A percentile compares a stretch with the other conserved stretches of the same genome.
phyloP scores from a whole-genome alignment of 331 rosid genomes.

The Arachis monticola region DNA sequence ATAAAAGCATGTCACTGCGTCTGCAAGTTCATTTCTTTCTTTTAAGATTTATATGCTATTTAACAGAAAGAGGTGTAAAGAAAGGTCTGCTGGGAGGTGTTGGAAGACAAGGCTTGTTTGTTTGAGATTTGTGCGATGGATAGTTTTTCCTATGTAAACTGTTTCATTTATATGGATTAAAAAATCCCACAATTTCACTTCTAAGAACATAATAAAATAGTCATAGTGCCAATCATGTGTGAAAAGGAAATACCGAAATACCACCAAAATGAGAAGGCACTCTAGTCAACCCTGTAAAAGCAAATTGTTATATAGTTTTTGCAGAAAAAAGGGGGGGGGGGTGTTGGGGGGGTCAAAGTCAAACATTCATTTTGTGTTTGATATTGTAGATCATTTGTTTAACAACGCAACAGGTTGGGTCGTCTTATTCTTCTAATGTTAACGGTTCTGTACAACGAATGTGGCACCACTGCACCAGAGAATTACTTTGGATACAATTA shows the following conservation, averaged over 20 bases:
- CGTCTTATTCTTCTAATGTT: background rate
- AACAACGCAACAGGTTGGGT: background rate
- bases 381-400: background rate
- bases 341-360: no score
- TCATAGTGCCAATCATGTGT: constrained; percentile 9
- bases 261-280: background rate
- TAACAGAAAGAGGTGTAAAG: background rate
- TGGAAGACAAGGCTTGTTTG: background rate
- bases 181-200: constrained; percentile 3
- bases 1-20: background rate
- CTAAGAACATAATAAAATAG: background rate
- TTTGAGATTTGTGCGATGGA: constrained; percentile 33
- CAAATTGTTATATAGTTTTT: background rate
- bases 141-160: constrained; percentile 11
- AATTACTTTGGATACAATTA: background rate
- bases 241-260: background rate
- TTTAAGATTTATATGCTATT: background rate
- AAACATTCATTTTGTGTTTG: background rate
- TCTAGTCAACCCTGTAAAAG: constrained; percentile 1
- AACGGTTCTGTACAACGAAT: background rate
- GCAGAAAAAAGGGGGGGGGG: no score
- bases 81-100: background rate
- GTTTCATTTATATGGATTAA: background rate
- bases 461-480: background rate
- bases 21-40: background rate